Conservation (phyloP, 805 yeast genomes). For the Ogataea sp. region DNA sequence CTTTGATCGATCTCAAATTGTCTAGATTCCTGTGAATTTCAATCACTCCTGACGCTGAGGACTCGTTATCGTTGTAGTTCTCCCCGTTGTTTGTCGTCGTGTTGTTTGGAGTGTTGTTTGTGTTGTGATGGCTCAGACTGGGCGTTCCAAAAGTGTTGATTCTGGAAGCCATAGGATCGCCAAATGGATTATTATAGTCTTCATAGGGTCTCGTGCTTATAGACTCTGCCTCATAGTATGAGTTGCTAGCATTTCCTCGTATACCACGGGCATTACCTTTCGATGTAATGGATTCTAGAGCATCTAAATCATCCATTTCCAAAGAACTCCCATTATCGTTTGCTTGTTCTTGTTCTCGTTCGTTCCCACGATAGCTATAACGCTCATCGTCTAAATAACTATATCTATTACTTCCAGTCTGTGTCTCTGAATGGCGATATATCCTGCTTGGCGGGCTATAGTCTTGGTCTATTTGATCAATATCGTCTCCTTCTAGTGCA, state of each 20-base stretch:
- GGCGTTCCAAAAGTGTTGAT: too few relatives aligned
- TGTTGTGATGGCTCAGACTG: too few relatives aligned
- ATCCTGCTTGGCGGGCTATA: too few relatives aligned
- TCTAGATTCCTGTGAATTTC: conserved; percentile 30
- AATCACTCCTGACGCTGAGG: conserved; percentile 3
- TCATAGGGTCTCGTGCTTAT: too few relatives aligned
- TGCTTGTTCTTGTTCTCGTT: background rate
- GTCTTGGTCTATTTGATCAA: too few relatives aligned
- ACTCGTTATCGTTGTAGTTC: background rate
- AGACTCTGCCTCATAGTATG: background rate
- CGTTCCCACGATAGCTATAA: background rate
- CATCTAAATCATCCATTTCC: conserved; percentile 5
- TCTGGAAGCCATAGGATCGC: too few relatives aligned
- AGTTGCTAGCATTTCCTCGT: background rate
- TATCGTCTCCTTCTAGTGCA: too few relatives aligned
- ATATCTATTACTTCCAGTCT: background rate
- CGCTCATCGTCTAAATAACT: background rate
- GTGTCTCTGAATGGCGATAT: background rate
- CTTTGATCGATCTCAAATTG: conserved; percentile 42
- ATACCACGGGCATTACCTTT: too few relatives aligned
- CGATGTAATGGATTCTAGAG: conserved; percentile 1
- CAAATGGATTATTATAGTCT: too few relatives aligned
- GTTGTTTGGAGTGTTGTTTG: too few relatives aligned
- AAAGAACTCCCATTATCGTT: background rate
- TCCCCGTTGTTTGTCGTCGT: too few relatives aligned